Base-by-base conservation (phyloP, 495 filamentous ascomycete species). In the Daldinia bambusicola region DNA sequence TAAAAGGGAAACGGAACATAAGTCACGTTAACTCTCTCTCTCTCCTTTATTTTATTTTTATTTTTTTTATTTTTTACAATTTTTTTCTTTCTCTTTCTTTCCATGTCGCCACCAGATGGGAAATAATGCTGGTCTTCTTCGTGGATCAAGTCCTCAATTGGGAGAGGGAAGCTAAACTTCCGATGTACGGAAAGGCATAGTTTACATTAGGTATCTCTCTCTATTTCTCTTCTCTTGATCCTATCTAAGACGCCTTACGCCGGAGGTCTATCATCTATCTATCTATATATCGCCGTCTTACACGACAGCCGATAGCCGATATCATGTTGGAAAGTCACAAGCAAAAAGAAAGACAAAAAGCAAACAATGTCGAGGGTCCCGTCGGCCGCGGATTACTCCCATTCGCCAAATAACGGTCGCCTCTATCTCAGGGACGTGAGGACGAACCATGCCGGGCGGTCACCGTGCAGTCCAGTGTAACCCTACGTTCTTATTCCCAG, bases 401-500 rank as follows among this genome's bases (percentile, higher is more conserved):
- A 77, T 75, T 77, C 67, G 75, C 65, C 73, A 55, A 48, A 48
- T 62, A 22, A 55, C 67, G 55, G 71, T 63, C 45, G 51, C 67
- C 70, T 70, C 63, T 69, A 76, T 75, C 72, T 73, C 62, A 69
- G 57, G 66, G 52, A 62, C 56, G 53, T 64, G 50, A 57, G 43
- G 30, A 51, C 59, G 45, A 63, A 60, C 62, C 69, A 67, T 67
- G 65, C 70, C 55, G 55, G 63, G 52, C 67, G 32, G 53, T 56
- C 63, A 55, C 57, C 66, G 55, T 77, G 74, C 74, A 76, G 66
- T 52, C 51, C 61, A 38, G 72, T 74, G 67, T 65, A 72, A 74
- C 72, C 75, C 70, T 62, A 74, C 69, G 55, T 43, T 16, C 60
- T 78, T 72, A 78, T 61, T 76, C 75, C 90, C 90, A 93, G 50